Percentiles rank a stretch among this genome's conserved stretches.
Conservation (phyloP, 352 stramenopile species). For the Phytophthora pseudosyringae region DNA sequence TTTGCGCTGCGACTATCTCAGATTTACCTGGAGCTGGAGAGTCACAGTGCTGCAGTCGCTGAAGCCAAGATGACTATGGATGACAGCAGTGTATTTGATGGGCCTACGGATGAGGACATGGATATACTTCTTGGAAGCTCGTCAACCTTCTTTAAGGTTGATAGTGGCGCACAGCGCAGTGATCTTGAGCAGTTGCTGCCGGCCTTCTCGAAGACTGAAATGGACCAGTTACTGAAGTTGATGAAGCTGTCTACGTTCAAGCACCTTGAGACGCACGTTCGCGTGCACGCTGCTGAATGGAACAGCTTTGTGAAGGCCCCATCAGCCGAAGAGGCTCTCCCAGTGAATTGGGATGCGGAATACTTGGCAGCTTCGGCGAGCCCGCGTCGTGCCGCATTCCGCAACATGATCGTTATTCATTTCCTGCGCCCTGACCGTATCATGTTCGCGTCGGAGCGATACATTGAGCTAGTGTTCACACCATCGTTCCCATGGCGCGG, state of each 20-base stretch:
- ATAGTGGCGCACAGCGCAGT: slow-evolving; percentile 41
- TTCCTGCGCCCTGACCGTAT: slow-evolving; percentile 91
- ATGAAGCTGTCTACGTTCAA: slow-evolving; percentile 80
- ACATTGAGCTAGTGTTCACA: slow-evolving; percentile 89
- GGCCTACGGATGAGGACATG: slow-evolving; percentile 72
- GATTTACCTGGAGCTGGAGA: slow-evolving; percentile 87
- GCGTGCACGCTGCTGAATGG: slow-evolving; percentile 68
- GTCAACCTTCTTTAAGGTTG: slow-evolving; percentile 52
- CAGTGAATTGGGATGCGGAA: slow-evolving; percentile 61
- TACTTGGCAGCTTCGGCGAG: slow-evolving; percentile 44
- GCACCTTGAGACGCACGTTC: slow-evolving; percentile 75
- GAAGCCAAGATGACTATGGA: slow-evolving; percentile 36
- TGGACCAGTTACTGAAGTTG: slow-evolving; percentile 90
- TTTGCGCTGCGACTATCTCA: slow-evolving; percentile 97
- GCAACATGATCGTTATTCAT: slow-evolving; percentile 82
- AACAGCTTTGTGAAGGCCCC: slow-evolving; percentile 81
- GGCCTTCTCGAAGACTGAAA: slow-evolving; percentile 65
- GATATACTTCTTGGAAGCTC: slow-evolving; percentile 72
- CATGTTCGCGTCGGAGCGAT: slow-evolving; percentile 80
- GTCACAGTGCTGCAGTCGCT: slow-evolving; percentile 53
- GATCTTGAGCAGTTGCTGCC: slow-evolving; percentile 62
- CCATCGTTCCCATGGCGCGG: slow-evolving; percentile 94
- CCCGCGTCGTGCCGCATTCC: slow-evolving; percentile 74
- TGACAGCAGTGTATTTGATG: slow-evolving; percentile 53
- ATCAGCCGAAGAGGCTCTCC: slow-evolving; percentile 77